Evolutionary conservation across 768 basidiomycete species (phyloP).

Genomic region (Mycena galericulata): DNA sequence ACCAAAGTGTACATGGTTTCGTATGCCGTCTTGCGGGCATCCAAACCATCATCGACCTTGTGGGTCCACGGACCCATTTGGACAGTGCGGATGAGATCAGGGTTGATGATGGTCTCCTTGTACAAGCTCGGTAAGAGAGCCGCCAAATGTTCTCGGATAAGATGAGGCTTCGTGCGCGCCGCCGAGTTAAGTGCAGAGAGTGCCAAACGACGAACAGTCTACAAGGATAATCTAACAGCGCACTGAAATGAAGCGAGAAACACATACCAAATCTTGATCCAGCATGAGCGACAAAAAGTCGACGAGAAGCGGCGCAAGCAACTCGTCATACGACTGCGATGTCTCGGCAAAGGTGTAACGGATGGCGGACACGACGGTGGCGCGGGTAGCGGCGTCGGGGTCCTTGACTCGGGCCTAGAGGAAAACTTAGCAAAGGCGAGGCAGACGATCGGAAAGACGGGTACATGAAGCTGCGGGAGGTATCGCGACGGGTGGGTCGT

Average conservation of each 20-base stretch:
- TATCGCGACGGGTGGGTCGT: conserved; percentile 92
- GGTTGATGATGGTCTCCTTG: conserved; percentile 84
- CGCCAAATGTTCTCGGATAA: conserved; percentile 87
- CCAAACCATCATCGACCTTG: conserved; percentile 96
- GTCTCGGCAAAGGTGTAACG: conserved; percentile 95
- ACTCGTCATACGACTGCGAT: conserved; percentile 87
- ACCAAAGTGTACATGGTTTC: conserved; percentile 97
- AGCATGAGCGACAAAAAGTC: conserved; percentile 93
- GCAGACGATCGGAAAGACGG: conserved; percentile 36
- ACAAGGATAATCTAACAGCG: conserved; percentile 7
- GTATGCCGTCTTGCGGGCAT: conserved; percentile 96
- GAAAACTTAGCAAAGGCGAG: neutral
- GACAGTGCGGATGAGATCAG: conserved; percentile 86
- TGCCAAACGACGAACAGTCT: conserved; percentile 93
- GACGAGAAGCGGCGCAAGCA: conserved; percentile 88
- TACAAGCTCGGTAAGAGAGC: conserved; percentile 86
- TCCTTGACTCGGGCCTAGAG: conserved; percentile 75
- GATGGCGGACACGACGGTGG: conserved; percentile 93
- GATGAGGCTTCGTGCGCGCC: conserved; percentile 92
- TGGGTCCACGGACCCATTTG: conserved; percentile 99
- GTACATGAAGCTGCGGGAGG: conserved; percentile 90
- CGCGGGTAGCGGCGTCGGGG: conserved; percentile 76
- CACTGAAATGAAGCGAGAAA: neutral
- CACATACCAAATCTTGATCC: conserved; percentile 86
- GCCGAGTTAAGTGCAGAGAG: conserved; percentile 94